These are phyloP conservation scores for Tolypocladium guangdongense DNA, from an alignment of 2,329 filamentous ascomycete genomes.

Conservation along the genomic window DNA sequence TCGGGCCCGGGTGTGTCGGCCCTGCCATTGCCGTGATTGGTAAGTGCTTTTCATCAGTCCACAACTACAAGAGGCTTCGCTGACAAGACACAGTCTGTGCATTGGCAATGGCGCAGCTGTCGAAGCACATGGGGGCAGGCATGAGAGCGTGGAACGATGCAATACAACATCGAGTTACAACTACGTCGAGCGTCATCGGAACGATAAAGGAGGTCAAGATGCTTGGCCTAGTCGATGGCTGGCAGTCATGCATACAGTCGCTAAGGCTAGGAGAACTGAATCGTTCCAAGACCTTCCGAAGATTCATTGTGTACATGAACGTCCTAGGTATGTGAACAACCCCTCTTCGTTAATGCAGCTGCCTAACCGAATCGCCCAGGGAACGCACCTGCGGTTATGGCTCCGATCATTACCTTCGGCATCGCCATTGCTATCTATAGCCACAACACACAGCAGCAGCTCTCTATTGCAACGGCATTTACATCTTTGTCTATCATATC, in stretches of 20 bases:
- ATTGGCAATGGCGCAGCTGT: constrained; percentile 2
- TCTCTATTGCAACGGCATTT: constrained; percentile 8
- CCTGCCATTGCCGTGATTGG: constrained; percentile 25
- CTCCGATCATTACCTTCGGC: constrained; percentile 10
- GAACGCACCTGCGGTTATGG: constrained; percentile 4
- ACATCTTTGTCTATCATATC: constrained; percentile 13
- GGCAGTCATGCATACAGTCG: constrained; percentile 6
- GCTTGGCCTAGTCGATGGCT: constrained; percentile 12
- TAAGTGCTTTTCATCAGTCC: constrained; percentile 2
- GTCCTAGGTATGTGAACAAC: constrained; percentile 5
- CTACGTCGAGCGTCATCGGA: constrained; percentile 15
- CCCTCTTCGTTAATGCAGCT: background rate
- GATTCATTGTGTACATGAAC: constrained; percentile 9
- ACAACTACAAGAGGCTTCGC: background rate
- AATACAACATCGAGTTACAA: constrained; percentile 15
- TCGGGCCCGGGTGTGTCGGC: constrained; percentile 32
- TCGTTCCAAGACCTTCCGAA: constrained; percentile 10
- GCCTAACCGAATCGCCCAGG: background rate
- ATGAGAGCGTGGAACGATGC: constrained; percentile 14
- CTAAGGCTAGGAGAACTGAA: constrained; percentile 9
- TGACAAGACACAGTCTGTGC: constrained; percentile 2
- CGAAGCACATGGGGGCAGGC: constrained; percentile 4
- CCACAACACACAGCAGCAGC: background rate
- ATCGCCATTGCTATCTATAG: constrained; percentile 7
- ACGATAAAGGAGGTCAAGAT: constrained; percentile 21